phyloP scores from a whole-genome alignment of 805 yeast genomes.

The Yarrowia sp. region DNA sequence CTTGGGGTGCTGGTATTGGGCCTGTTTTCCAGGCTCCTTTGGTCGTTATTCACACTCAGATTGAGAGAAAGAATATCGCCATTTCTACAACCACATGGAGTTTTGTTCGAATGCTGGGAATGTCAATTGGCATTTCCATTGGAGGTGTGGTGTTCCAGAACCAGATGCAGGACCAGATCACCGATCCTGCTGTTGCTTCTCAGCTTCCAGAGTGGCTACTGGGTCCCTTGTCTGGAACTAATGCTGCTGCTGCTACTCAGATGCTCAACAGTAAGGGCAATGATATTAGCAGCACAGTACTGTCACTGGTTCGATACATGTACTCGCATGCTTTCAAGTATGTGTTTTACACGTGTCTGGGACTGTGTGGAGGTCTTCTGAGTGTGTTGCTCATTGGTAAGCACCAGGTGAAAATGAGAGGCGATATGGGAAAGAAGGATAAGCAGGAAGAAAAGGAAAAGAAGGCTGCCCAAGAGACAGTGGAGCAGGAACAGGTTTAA shows the following conservation, averaged over 20 bases:
- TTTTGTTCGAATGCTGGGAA: slow-evolving; percentile 43
- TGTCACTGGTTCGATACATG: slow-evolving; percentile 17
- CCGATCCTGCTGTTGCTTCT: neutral
- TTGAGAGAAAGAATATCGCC: slow-evolving; percentile 50
- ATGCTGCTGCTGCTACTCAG: slow-evolving; percentile 25
- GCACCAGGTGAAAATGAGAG: slow-evolving; percentile 26
- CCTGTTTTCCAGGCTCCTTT: slow-evolving; percentile 48
- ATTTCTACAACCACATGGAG: slow-evolving; percentile 48
- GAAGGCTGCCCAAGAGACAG: neutral
- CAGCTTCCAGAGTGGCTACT: slow-evolving; percentile 16
- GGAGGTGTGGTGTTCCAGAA: slow-evolving; percentile 46
- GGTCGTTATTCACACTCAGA: slow-evolving; percentile 50
- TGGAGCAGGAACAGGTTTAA: neutral
- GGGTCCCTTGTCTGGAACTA: slow-evolving; percentile 8
- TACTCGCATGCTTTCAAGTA: slow-evolving; percentile 21
- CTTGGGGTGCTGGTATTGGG: slow-evolving; percentile 51
- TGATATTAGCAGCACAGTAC: neutral
- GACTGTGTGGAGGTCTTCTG: slow-evolving; percentile 8
- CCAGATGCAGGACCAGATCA: slow-evolving; percentile 36
- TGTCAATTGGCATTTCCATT: slow-evolving; percentile 47
- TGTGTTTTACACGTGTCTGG: slow-evolving; percentile 19
- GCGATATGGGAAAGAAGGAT: slow-evolving; percentile 15
- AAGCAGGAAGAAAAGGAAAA: neutral
- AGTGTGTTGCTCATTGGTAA: slow-evolving; percentile 21
- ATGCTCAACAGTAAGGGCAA: slow-evolving; percentile 3